Percentiles rank a stretch among this genome's conserved stretches.
Evolutionary conservation across 2,329 filamentous ascomycete genomes (phyloP).

Genomic region (Colletotrichum sp.): DNA sequence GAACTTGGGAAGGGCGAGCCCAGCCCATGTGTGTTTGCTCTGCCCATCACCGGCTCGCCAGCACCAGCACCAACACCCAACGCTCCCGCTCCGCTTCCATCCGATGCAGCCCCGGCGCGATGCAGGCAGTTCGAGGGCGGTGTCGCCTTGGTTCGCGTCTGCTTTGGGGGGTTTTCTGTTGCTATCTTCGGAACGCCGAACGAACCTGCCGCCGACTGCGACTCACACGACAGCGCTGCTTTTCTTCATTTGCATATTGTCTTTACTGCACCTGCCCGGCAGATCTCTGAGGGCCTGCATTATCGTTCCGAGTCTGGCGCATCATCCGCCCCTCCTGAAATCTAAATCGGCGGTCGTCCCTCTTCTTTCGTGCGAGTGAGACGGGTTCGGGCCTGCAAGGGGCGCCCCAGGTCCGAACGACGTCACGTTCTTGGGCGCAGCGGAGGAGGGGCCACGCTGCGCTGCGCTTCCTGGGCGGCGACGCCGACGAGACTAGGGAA

Average conservation of each 20-base stretch:
- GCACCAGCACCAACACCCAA: not conserved
- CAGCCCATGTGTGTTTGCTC: not conserved
- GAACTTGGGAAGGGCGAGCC: not conserved
- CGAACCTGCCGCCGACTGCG: not conserved
- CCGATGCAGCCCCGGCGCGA: not conserved
- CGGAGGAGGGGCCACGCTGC: not conserved
- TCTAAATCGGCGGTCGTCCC: not conserved
- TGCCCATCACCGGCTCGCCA: not conserved
- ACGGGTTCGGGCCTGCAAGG: not conserved
- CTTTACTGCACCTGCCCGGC: not conserved
- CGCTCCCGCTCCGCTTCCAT: not conserved
- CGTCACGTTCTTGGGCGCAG: not conserved
- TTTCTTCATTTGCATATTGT: not conserved
- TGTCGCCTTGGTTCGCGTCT: not conserved
- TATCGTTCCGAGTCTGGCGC: not conserved
- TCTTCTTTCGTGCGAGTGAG: not conserved
- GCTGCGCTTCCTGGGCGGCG: not conserved
- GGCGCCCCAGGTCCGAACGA: not conserved
- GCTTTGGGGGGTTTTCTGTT: not conserved
- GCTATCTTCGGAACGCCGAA: not conserved
- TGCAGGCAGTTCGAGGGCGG: not conserved
- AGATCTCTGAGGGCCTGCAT: not conserved
- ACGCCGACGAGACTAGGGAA: not conserved
- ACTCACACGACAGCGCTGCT: not conserved
- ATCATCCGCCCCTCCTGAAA: not conserved